These are phyloP conservation scores for Exophiala aquamarina DNA, from an alignment of 2,329 filamentous ascomycete species.

Conservation along the genomic window DNA sequence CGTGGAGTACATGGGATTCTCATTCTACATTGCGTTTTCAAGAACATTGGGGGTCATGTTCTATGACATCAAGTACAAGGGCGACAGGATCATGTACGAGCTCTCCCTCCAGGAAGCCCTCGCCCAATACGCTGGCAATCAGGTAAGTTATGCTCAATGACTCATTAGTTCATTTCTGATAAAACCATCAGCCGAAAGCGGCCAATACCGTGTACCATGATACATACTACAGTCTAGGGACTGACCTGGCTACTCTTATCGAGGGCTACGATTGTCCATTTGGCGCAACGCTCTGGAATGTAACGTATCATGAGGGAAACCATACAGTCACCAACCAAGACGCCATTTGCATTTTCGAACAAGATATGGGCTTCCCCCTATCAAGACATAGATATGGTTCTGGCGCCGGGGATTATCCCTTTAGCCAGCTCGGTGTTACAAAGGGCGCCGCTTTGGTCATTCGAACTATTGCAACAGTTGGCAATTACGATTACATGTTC, in stretches of 20 bases:
- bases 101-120: conserved; percentile 54
- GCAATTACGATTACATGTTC: conserved; percentile 57
- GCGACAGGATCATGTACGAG: conserved; percentile 54
- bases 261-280: conserved; percentile 31
- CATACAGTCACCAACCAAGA: conserved; percentile 27
- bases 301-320: conserved; percentile 8
- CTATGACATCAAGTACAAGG: conserved; percentile 47
- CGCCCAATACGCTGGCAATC: conserved; percentile 49
- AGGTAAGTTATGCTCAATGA: background rate
- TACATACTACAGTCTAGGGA: conserved; percentile 33
- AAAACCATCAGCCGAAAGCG: conserved; percentile 27
- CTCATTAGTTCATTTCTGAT: background rate
- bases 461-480: conserved; percentile 50
- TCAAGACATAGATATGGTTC: conserved; percentile 31
- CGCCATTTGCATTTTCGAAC: conserved; percentile 34
- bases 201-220: conserved; percentile 32
- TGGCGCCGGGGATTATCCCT: conserved; percentile 8
- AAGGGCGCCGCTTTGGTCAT: conserved; percentile 39
- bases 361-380: conserved; percentile 30
- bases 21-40: conserved; percentile 14
- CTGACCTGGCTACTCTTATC: conserved; percentile 28
- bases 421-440: conserved; percentile 7
- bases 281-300: conserved; percentile 14
- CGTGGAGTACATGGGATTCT: conserved; percentile 15
- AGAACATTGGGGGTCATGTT: conserved; percentile 17